Conservation (phyloP, 2,329 filamentous ascomycete genomes). For the Aspergillus luchuensis region DNA sequence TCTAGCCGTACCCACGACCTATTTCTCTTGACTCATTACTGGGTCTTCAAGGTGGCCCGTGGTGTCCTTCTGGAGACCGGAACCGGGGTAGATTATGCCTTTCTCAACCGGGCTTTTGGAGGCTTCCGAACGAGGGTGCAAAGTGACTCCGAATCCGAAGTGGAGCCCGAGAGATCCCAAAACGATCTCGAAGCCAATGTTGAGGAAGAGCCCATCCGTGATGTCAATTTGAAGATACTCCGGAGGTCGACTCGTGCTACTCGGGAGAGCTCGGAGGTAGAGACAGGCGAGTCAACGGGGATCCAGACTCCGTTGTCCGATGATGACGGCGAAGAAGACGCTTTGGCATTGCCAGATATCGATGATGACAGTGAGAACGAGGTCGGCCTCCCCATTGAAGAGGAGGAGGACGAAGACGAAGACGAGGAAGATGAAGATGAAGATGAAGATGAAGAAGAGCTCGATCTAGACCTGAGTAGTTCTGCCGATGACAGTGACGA, state of each 20-base stretch:
- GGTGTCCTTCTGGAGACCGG: conserved; percentile 61
- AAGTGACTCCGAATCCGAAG: conserved; percentile 37
- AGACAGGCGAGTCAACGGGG: conserved; percentile 21
- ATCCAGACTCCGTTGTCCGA: conserved; percentile 21
- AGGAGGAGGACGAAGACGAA: conserved; percentile 33
- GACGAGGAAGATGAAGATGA: conserved; percentile 13
- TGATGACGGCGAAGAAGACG: neutral
- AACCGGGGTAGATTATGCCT: conserved; percentile 57
- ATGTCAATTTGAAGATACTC: conserved; percentile 13
- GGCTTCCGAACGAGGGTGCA: conserved; percentile 54
- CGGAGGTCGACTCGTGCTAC: neutral
- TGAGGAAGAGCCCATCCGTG: conserved; percentile 47
- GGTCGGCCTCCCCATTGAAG: conserved; percentile 29
- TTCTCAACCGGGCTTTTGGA: conserved; percentile 63
- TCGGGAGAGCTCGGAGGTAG: neutral
- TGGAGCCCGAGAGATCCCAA: conserved; percentile 49
- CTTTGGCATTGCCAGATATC: conserved; percentile 14
- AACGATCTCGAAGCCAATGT: conserved; percentile 52
- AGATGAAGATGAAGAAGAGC: conserved; percentile 10
- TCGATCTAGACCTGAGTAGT: neutral
- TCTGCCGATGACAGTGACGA: conserved; percentile 22
- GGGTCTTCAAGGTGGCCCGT: conserved; percentile 62
- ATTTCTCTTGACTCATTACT: conserved; percentile 50
- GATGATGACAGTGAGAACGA: conserved; percentile 23
- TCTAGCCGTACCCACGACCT: conserved; percentile 37